These are phyloP conservation scores for Tolypocladium guangdongense DNA, from an alignment of 2,329 filamentous ascomycete genomes.

Conservation along the genomic window DNA sequence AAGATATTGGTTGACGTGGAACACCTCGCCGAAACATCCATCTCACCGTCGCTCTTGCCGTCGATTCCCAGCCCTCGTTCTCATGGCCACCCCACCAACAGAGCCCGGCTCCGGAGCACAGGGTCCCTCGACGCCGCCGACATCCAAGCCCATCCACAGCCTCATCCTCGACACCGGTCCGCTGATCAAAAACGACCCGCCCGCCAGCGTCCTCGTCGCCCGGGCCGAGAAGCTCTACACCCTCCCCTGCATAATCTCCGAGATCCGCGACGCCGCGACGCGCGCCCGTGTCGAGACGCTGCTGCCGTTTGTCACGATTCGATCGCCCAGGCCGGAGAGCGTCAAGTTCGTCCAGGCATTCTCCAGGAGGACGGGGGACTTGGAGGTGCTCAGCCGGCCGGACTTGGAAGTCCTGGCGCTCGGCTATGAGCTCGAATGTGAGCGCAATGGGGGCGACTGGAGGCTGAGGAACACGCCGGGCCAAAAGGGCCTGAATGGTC, in stretches of 20 bases:
- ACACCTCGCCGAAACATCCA: background rate
- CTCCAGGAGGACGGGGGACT: constrained; percentile 79
- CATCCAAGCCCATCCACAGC: constrained; percentile 61
- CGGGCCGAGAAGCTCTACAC: constrained; percentile 72
- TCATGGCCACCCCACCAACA: background rate
- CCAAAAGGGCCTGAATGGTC: constrained; percentile 68
- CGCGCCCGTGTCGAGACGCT: constrained; percentile 74
- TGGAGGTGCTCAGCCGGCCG: constrained; percentile 74
- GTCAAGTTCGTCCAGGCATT: constrained; percentile 74
- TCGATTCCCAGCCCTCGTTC: background rate
- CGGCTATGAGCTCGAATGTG: constrained; percentile 88
- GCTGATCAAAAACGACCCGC: constrained; percentile 84
- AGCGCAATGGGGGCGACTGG: constrained; percentile 84
- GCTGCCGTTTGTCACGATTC: constrained; percentile 70
- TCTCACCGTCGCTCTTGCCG: background rate
- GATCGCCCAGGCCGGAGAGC: constrained; percentile 64
- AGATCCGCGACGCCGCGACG: constrained; percentile 80
- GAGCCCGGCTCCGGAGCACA: constrained; percentile 5
- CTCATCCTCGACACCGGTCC: constrained; percentile 86
- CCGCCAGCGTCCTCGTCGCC: constrained; percentile 69
- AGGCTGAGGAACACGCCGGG: constrained; percentile 66
- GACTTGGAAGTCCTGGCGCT: constrained; percentile 86
- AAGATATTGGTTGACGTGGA: background rate
- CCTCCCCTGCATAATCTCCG: constrained; percentile 72
- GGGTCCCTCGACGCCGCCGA: constrained; percentile 4